phyloP scores from a whole-genome alignment of 345 rosid genomes.

The Gossypium herbaceum region DNA sequence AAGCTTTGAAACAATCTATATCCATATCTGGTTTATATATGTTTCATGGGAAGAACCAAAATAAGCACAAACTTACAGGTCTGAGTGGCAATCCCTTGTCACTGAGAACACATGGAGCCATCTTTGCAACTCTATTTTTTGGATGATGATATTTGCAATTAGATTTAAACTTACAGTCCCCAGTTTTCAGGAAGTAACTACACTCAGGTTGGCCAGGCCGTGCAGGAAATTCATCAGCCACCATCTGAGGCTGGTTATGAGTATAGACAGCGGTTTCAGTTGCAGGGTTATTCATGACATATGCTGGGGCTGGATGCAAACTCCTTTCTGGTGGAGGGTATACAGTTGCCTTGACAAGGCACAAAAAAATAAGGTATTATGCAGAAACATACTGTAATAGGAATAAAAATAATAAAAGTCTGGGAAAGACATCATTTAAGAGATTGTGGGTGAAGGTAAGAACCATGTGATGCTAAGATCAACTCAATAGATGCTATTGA shows the following conservation, averaged over 20 bases:
- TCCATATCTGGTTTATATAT: not conserved
- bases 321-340: slow-evolving; percentile 48
- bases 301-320: slow-evolving; percentile 44
- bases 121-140: slow-evolving; percentile 45
- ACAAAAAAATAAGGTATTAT: slow-evolving; percentile 17
- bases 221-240: slow-evolving; percentile 77
- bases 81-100: slow-evolving; percentile 92
- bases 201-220: slow-evolving; percentile 92
- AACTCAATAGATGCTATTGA: not conserved
- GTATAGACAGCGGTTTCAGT: slow-evolving; percentile 40
- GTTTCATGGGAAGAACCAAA: slow-evolving; percentile 4
- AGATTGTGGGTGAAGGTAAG: not conserved
- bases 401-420: not conserved
- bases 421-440: not conserved
- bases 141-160: slow-evolving; percentile 94
- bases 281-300: slow-evolving; percentile 33
- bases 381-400: not conserved
- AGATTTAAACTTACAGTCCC: slow-evolving; percentile 82
- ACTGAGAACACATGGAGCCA: slow-evolving; percentile 51
- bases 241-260: slow-evolving; percentile 41
- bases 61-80: slow-evolving; percentile 60
- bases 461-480: not conserved
- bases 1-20: not conserved
- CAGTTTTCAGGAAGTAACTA: slow-evolving; percentile 67
- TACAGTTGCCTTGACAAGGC: slow-evolving; percentile 47